Conservation (phyloP, 176 grass and related monocot species). For the Musa acuminata region DNA sequence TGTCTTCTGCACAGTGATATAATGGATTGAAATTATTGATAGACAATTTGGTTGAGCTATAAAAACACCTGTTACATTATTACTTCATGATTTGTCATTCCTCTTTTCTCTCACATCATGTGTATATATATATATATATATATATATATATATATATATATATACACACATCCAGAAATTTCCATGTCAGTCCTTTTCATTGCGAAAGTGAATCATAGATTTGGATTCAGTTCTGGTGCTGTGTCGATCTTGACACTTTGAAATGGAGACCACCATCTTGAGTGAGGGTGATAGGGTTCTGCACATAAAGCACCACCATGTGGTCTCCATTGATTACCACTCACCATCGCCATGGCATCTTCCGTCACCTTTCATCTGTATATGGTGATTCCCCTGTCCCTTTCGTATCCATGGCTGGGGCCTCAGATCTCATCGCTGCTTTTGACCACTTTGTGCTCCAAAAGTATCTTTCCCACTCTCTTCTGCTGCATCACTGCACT, state of each 20-base stretch:
- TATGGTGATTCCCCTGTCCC: not conserved
- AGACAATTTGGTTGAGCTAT: too few species aligned
- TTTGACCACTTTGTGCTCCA: not conserved
- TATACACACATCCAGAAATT: too few species aligned
- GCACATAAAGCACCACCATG: not conserved
- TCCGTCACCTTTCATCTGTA: not conserved
- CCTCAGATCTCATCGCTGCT: not conserved
- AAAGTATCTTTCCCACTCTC: not conserved
- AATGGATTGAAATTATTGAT: too few species aligned
- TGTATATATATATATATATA: too few species aligned
- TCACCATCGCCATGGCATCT: not conserved
- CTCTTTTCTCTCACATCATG: not conserved
- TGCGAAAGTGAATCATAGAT: not conserved
- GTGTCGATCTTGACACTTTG: too few species aligned
- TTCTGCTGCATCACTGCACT: not conserved
- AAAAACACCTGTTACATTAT: too few species aligned
- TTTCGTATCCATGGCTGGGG: not conserved
- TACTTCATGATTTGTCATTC: not conserved
- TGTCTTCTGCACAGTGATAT: too few species aligned
- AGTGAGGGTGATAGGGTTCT: not conserved
- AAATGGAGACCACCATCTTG: not conserved
- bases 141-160: not conserved
- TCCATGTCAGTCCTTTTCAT: not conserved
- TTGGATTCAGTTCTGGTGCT: slow-evolving; percentile 5
- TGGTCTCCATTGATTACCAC: not conserved